Percentiles rank a stretch among this genome's conserved stretches.
Evolutionary conservation across 75 land plant species (phyloP).

Genomic region (Cupressus sempervirens): DNA sequence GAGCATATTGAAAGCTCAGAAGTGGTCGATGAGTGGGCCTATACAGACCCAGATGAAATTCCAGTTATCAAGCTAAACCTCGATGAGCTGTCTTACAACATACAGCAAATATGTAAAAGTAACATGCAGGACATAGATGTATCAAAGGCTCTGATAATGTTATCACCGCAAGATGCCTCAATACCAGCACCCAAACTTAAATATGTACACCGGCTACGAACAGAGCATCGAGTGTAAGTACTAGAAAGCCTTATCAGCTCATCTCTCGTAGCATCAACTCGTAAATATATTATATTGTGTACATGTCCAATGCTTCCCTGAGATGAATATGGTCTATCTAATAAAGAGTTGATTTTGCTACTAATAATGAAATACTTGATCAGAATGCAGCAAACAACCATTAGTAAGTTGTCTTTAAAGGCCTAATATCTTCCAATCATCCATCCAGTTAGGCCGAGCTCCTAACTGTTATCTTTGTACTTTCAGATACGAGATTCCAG

Average conservation of each 20-base stretch:
- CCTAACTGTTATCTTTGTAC: slow-evolving; percentile 4
- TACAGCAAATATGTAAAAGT: slow-evolving; percentile 23
- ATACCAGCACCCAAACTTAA: slow-evolving; percentile 70
- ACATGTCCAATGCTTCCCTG: background rate
- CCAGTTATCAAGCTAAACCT: slow-evolving; percentile 37
- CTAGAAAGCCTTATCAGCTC: background rate
- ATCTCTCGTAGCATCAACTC: background rate
- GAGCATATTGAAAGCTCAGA: slow-evolving; percentile 14
- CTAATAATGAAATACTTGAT: background rate
- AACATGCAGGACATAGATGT: slow-evolving; percentile 22
- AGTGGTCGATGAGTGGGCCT: slow-evolving; percentile 18
- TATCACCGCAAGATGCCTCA: slow-evolving; percentile 45
- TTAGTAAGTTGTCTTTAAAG: background rate
- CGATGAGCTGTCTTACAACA: slow-evolving; percentile 20
- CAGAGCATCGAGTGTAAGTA: slow-evolving; percentile 79
- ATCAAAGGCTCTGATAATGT: slow-evolving; percentile 48
- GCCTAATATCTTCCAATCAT: background rate
- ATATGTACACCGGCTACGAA: slow-evolving; percentile 49
- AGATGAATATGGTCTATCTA: background rate
- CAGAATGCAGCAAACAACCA: background rate
- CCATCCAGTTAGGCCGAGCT: background rate
- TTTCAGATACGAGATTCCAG: slow-evolving; percentile 82
- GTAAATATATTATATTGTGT: background rate
- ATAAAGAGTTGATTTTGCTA: background rate
- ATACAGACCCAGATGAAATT: slow-evolving; percentile 41